A percentile compares a stretch with the other conserved stretches of the same genome.
Evolutionary conservation across 164 flowering plant species (phyloP).

Genomic region (Amborella trichopoda): DNA sequence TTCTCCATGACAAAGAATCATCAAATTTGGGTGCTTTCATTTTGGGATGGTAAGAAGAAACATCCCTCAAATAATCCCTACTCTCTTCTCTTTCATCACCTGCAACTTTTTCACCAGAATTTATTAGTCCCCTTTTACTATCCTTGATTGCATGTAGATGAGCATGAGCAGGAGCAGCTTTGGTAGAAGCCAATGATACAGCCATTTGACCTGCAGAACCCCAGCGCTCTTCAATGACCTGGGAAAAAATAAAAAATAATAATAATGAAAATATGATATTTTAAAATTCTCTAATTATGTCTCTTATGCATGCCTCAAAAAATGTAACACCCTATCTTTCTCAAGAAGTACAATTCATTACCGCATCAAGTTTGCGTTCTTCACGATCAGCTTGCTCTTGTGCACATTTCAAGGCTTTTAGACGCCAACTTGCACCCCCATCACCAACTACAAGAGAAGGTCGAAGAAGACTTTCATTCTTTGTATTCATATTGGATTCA

Average conservation of each 20-base stretch:
- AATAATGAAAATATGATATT: too few relatives aligned
- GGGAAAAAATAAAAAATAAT: slow-evolving; percentile 5
- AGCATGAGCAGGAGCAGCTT: slow-evolving; percentile 74
- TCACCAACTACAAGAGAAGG: slow-evolving; percentile 75
- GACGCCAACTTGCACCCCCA: slow-evolving; percentile 98
- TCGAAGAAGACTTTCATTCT: slow-evolving; percentile 20
- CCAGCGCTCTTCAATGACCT: slow-evolving; percentile 94
- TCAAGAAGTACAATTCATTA: too few relatives aligned
- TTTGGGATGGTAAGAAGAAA: slow-evolving; percentile 37
- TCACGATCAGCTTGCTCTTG: slow-evolving; percentile 93
- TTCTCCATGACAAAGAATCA: slow-evolving; percentile 79
- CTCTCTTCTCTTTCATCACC: slow-evolving; percentile 12
- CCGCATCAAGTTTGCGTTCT: slow-evolving; percentile 70
- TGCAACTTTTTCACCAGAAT: slow-evolving; percentile 13
- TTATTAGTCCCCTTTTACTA: slow-evolving; percentile 38
- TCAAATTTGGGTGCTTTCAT: slow-evolving; percentile 63
- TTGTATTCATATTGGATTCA: slow-evolving; percentile 23
- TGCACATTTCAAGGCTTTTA: slow-evolving; percentile 90
- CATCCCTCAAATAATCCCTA: slow-evolving; percentile 33
- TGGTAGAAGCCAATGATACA: slow-evolving; percentile 47
- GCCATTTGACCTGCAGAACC: slow-evolving; percentile 75
- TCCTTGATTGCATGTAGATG: slow-evolving; percentile 78
- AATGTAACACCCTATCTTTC: too few relatives aligned
- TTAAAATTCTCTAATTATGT: too few relatives aligned
- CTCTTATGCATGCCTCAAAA: too few relatives aligned